These are phyloP conservation scores for Candida methanosorbosa DNA, from an alignment of 805 yeast genomes.

Conservation along the genomic window DNA sequence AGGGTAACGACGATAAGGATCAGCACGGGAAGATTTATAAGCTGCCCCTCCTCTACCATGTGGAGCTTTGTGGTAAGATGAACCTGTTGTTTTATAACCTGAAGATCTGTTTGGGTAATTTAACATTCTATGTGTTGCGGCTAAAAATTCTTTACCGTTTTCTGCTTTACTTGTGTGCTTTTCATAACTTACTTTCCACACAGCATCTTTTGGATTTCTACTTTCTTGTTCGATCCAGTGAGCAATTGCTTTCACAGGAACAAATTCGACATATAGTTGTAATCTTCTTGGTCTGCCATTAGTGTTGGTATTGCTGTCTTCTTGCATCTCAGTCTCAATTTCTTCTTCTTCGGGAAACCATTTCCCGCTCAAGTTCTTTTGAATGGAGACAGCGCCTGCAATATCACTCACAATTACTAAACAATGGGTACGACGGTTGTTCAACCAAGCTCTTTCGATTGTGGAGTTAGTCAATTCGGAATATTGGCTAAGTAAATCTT, in stretches of 20 bases:
- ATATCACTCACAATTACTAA: conserved; percentile 31
- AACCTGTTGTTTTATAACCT: conserved; percentile 23
- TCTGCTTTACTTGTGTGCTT: conserved; percentile 23
- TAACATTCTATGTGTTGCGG: conserved; percentile 23
- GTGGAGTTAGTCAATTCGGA: conserved; percentile 16
- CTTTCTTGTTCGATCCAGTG: conserved; percentile 40
- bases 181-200: conserved; percentile 34
- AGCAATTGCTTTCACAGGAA: conserved; percentile 36
- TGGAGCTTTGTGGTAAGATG: neutral
- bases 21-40: neutral
- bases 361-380: conserved; percentile 26
- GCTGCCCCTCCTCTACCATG: neutral
- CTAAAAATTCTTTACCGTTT: conserved; percentile 11
- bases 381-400: conserved; percentile 30
- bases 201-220: conserved; percentile 33
- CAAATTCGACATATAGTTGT: conserved; percentile 30
- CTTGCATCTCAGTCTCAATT: conserved; percentile 6
- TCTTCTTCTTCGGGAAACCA: conserved; percentile 20
- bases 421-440: conserved; percentile 31
- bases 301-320: conserved; percentile 15
- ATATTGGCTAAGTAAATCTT: conserved; percentile 24
- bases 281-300: conserved; percentile 12
- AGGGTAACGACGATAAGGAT: neutral
- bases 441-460: conserved; percentile 38
- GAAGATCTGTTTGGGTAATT: conserved; percentile 24